phyloP scores from a whole-genome alignment of 768 basidiomycete genomes.

The Termitomyces sp. region DNA sequence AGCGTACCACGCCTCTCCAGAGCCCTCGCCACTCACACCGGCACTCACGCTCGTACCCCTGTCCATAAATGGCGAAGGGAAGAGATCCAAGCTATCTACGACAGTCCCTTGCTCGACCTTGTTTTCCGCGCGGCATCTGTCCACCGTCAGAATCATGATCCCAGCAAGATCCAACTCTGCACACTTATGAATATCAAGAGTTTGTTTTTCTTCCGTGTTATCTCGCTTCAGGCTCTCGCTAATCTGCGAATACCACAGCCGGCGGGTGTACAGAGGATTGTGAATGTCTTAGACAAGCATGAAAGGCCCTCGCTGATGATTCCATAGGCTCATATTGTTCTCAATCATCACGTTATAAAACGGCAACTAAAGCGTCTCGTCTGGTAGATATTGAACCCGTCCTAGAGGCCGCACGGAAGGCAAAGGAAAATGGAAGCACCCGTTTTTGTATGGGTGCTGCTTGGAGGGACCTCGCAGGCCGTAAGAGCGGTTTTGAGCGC shows the following conservation, averaged over 20 bases:
- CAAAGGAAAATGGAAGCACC: conserved; percentile 95
- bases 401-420: conserved; percentile 85
- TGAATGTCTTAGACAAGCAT: conserved; percentile 30
- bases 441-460: conserved; percentile 99
- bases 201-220: conserved; percentile 39
- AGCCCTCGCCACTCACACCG: conserved; percentile 60
- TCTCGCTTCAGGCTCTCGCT: conserved; percentile 15
- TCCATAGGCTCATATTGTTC: conserved; percentile 90
- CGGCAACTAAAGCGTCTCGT: conserved; percentile 82
- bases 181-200: conserved; percentile 99
- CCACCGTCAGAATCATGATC: conserved; percentile 84
- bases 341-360: conserved; percentile 91
- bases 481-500: conserved; percentile 89
- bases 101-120: conserved; percentile 82
- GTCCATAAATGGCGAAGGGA: conserved; percentile 68
- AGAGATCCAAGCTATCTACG: conserved; percentile 84
- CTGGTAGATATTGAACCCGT: conserved; percentile 90
- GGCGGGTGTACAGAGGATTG: conserved; percentile 97
- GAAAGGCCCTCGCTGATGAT: conserved; percentile 1
- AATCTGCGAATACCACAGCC: conserved; percentile 38
- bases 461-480: conserved; percentile 91
- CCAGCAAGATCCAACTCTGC: conserved; percentile 89
- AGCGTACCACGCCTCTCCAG: conserved; percentile 31
- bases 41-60: conserved; percentile 21
- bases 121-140: conserved; percentile 82